Conservation (phyloP, 2,329 filamentous ascomycete genomes). For the Alternaria viburni region DNA sequence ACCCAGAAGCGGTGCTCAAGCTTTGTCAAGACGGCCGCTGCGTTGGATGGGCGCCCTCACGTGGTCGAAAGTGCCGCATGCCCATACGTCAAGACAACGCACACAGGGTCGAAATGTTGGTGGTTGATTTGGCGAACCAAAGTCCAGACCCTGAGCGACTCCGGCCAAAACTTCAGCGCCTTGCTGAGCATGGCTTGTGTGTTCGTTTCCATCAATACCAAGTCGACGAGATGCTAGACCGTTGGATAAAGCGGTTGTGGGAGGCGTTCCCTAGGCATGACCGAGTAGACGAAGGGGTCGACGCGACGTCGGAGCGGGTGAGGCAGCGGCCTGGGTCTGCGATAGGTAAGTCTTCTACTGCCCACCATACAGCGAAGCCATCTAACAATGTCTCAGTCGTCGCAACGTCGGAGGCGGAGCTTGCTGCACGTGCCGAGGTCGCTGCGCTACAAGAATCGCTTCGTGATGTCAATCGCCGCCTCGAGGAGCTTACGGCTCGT, state of each 20-base stretch:
- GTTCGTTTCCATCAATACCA: background rate
- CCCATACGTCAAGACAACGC: constrained; percentile 1
- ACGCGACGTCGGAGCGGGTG: background rate
- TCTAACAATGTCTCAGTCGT: background rate
- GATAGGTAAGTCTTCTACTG: background rate
- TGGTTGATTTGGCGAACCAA: constrained; percentile 7
- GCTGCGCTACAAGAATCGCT: background rate
- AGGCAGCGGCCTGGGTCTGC: background rate
- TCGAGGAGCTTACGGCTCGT: background rate
- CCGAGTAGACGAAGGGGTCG: no score
- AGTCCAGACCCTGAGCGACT: constrained; percentile 14
- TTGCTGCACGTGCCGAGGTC: background rate
- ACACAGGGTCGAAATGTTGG: background rate
- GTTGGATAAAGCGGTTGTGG: constrained; percentile 5
- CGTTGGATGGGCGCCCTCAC: constrained; percentile 14
- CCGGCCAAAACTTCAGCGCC: constrained; percentile 1
- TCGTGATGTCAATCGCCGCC: background rate
- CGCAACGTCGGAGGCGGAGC: background rate
- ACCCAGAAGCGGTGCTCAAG: constrained; percentile 12
- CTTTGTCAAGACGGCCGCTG: constrained; percentile 14
- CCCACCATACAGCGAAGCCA: background rate
- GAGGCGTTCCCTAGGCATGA: constrained; percentile 1
- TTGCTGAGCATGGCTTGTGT: constrained; percentile 19
- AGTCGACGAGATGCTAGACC: background rate
- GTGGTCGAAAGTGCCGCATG: constrained; percentile 12